Base-by-base conservation (phyloP, 176 grass and related monocot species). In the Areca catechu region DNA sequence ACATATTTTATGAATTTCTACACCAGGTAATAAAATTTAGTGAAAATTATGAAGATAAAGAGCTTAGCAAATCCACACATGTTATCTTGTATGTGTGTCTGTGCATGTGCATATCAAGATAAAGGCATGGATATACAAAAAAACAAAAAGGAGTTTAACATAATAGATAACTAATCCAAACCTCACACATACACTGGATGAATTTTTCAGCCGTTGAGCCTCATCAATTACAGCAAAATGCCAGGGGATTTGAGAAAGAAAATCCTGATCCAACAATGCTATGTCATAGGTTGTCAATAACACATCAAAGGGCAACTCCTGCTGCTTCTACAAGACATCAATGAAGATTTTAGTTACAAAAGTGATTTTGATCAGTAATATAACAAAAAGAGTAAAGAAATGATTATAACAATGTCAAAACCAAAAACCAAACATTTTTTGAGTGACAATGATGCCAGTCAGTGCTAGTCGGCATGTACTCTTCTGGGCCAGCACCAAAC, bases 241-340 rank as follows among this genome's bases (percentile, higher is more conserved):
- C 83, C 80, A 96, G 4, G 92, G 77, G 52, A 96, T 85, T 85
- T 88, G 86, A 18, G 77, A 90, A 82, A 96, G 83, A 70, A 96
- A 96, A 69, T 82, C 71, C 67, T 82, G 83, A 76, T 96, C 92
- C 77, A 87, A 53, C 50, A 96, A 74, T 54, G 80, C 86, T 69
- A 88, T 79, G 77, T 96, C 86, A 84, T 96, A 96, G 55, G 86
- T 88, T 54, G 83, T 90, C 71, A 88, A 27, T 55, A 96, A 61
- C 61, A 88, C 92, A 75, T 88, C 69, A 73, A 87, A 96, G 15
- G 83, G 50, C 18, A 96, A 79, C 56, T 65, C 86, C 91, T 95
- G 57, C 50, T 66, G 64, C 19, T 56, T 48, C 57, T 21, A 62
- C 19, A 56, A 61, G 17, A 60, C 15, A 59, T 49, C 22, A 69